Evolutionary conservation across 1,284 basidiomycete species (phyloP), one percentile per base, ranked within the genome.

Genomic region (Cryptococcus neoformans): DNA sequence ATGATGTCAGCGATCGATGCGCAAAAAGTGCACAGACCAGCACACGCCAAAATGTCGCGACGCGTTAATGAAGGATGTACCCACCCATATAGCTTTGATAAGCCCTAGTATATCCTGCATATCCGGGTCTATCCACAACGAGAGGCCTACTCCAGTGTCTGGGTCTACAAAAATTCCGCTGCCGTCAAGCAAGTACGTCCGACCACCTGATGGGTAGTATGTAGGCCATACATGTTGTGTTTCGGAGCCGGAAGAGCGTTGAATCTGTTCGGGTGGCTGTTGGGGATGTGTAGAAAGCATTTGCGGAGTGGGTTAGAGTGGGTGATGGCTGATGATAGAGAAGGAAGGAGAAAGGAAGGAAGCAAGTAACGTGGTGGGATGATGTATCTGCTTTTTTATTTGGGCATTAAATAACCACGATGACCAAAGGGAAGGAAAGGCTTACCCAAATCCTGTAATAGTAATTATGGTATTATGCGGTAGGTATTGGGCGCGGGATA

Each of bases 141-240:
- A 34, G 37, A 59, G 53, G 1, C 47, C 51, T 14, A 60, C 54
- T n/a, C 53, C 51, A 10, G 45, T 39, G 28, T 55, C 53, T 12
- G 54, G 44, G 49, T 60, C 56, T 11, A 59, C 35, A 53, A 63
- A 65, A 7, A 65, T 61, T 6, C 63, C 63, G 39, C 53, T 52
- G 6, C 62, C 62, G 17, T 57, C 59, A 9, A 41, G 46, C 5
- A 55, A 12, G 14, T 51, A 56, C 7, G 63, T 51, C 3, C 21
- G 21, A 6, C 63, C 63, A 4, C 63, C 65, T 1, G 34, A 35
- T 16, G 62, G 64, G 37, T 61, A 63, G 47, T 47, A 48, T 17
- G 49, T 36, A 4, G 48, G 17, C 46, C 60, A 46, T 51, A 44
- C 14, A 10, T 37, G 49, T 14, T 7, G 12, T 39, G 49, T 21